phyloP scores from a whole-genome alignment of 345 rosid species.

The Tarenaya hassleriana region DNA sequence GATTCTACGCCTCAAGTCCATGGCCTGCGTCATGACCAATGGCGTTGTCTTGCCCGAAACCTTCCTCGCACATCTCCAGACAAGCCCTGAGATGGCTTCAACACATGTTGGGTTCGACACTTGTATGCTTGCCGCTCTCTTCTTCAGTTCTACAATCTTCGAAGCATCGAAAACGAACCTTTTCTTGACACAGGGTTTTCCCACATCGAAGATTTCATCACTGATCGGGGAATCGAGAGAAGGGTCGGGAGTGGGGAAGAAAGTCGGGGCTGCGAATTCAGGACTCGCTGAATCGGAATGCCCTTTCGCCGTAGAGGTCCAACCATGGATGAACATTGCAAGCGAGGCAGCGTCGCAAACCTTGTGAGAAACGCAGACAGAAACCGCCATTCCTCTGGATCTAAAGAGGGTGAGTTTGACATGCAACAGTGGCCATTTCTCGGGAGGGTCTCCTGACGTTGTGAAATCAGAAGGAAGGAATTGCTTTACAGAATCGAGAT shows the following conservation, averaged over 20 bases:
- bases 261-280: conserved; percentile 12
- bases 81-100: conserved; percentile 26
- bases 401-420: conserved; percentile 27
- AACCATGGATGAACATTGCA: conserved; percentile 19
- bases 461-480: conserved; percentile 5
- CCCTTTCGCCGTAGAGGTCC: conserved; percentile 15
- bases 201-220: neutral
- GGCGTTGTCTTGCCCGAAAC: conserved; percentile 6
- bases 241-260: conserved; percentile 19
- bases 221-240: neutral
- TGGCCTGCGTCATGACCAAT: conserved; percentile 17
- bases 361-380: conserved; percentile 34
- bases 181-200: neutral
- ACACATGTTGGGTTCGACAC: conserved; percentile 27
- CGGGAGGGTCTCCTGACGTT: neutral
- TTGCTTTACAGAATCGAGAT: neutral
- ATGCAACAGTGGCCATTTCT: neutral
- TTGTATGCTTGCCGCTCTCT: conserved; percentile 14
- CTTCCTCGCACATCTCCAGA: conserved; percentile 22
- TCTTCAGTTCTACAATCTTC: conserved; percentile 23
- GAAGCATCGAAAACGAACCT: conserved; percentile 23
- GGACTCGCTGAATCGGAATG: neutral
- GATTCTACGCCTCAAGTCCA: conserved; percentile 33
- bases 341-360: conserved; percentile 37
- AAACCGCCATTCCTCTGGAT: conserved; percentile 41